phyloP scores from a whole-genome alignment of 225 moss, liverwort and hornwort genomes.

The Bryoerythrophyllum caledonicum region DNA sequence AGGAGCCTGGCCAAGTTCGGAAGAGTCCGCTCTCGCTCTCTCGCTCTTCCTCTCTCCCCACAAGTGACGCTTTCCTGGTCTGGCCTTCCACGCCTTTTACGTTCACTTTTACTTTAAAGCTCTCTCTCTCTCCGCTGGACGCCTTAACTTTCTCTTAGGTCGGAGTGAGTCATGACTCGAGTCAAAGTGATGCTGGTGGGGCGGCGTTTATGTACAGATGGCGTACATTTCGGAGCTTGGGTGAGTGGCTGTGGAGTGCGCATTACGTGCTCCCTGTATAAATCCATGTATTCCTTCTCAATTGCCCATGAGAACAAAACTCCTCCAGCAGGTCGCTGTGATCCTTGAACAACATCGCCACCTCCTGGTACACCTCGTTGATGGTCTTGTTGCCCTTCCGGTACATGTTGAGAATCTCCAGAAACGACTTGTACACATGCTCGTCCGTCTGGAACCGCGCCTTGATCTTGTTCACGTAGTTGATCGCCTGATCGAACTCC shows the following conservation, averaged over 20 bases:
- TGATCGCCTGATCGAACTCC: constrained; percentile 98
- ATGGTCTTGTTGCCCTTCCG: constrained; percentile 75
- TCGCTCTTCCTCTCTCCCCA: not conserved
- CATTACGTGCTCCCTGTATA: too few relatives aligned
- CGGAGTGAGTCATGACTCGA: too few relatives aligned
- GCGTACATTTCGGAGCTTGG: too few relatives aligned
- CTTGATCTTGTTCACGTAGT: constrained; percentile 99
- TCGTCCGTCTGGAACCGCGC: constrained; percentile 81
- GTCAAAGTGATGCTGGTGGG: too few relatives aligned
- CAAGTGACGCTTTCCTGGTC: not conserved
- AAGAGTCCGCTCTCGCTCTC: constrained; percentile 5
- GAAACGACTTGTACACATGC: constrained; percentile 90
- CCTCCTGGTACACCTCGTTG: too few relatives aligned
- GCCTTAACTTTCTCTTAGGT: too few relatives aligned
- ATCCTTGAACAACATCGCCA: constrained; percentile 45
- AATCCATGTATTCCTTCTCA: too few relatives aligned
- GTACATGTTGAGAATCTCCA: constrained; percentile 98
- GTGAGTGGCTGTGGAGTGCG: too few relatives aligned
- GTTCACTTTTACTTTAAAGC: constrained; percentile 10
- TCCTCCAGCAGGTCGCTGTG: constrained; percentile 91
- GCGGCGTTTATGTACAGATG: too few relatives aligned
- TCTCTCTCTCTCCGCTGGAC: too few relatives aligned
- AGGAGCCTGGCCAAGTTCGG: not conserved
- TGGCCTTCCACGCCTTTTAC: not conserved
- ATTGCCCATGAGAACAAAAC: constrained; percentile 34